Evolutionary conservation across 768 basidiomycete genomes (phyloP).

Genomic region (Podaxis sp.): DNA sequence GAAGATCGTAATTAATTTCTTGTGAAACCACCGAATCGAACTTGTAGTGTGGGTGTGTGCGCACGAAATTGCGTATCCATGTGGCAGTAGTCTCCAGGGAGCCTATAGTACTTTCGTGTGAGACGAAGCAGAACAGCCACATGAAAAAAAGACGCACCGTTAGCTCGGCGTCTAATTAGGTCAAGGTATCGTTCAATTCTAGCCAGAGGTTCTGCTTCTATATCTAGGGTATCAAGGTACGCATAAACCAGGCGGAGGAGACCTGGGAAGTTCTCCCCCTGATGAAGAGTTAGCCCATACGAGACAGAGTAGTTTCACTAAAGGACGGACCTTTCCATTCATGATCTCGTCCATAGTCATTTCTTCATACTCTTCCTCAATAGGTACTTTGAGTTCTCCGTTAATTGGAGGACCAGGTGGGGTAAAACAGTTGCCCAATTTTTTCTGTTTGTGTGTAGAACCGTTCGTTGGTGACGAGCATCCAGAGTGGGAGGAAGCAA

Average conservation of each 20-base stretch:
- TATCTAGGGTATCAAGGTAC: conserved; percentile 86
- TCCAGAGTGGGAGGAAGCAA: conserved; percentile 45
- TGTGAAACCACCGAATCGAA: conserved; percentile 89
- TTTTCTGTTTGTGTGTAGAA: conserved; percentile 55
- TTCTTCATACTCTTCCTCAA: conserved; percentile 87
- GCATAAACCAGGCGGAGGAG: conserved; percentile 77
- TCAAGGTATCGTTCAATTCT: conserved; percentile 79
- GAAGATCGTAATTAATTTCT: conserved; percentile 92
- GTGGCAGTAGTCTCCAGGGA: conserved; percentile 82
- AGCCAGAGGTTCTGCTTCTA: conserved; percentile 55
- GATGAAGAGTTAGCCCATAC: not conserved
- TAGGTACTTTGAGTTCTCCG: conserved; percentile 31
- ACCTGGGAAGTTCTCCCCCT: conserved; percentile 75
- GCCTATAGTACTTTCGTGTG: conserved; percentile 41
- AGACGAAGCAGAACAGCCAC: not conserved
- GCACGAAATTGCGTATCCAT: conserved; percentile 93
- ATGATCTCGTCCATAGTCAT: conserved; percentile 93
- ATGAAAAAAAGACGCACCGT: conserved; percentile 51
- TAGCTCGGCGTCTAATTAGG: conserved; percentile 73
- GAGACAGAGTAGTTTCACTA: not conserved
- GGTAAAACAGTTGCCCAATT: conserved; percentile 72
- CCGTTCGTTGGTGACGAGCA: conserved; percentile 37
- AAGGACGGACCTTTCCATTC: conserved; percentile 74
- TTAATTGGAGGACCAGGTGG: conserved; percentile 46
- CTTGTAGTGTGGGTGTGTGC: conserved; percentile 88